phyloP scores from a whole-genome alignment of 495 filamentous ascomycete genomes.

The Penicillium paxilli region DNA sequence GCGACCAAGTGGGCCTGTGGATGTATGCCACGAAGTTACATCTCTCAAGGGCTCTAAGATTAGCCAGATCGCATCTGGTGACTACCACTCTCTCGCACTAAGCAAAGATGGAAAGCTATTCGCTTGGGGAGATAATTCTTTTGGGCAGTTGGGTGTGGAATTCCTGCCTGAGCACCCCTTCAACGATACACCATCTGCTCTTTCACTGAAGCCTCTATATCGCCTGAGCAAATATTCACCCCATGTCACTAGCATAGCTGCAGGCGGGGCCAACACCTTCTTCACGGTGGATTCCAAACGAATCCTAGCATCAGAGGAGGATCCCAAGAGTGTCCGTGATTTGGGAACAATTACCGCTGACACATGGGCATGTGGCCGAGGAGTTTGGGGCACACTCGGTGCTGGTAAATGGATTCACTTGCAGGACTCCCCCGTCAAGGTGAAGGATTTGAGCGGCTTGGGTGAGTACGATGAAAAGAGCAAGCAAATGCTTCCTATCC shows the following conservation, averaged over 20 bases:
- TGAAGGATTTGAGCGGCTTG: conserved; percentile 79
- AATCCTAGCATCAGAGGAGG: conserved; percentile 46
- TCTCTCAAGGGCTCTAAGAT: conserved; percentile 65
- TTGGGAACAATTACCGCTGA: conserved; percentile 64
- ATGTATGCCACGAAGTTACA: conserved; percentile 74
- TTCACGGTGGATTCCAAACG: conserved; percentile 79
- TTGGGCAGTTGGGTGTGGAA: conserved; percentile 82
- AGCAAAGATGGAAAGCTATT: conserved; percentile 77
- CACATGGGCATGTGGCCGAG: conserved; percentile 81
- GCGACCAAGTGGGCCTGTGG: conserved; percentile 74
- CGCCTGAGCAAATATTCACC: conserved; percentile 56
- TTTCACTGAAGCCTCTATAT: conserved; percentile 73
- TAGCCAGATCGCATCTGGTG: conserved; percentile 74
- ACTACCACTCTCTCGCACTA: conserved; percentile 80
- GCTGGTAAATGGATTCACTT: conserved; percentile 90
- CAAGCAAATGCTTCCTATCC: conserved; percentile 71
- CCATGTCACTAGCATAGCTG: conserved; percentile 69
- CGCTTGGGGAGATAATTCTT: conserved; percentile 85
- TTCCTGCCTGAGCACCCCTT: conserved; percentile 57
- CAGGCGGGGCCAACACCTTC: conserved; percentile 83
- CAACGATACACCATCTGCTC: conserved; percentile 65
- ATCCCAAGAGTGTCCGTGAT: conserved; percentile 37
- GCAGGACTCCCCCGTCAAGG: conserved; percentile 73
- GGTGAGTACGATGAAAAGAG: conserved; percentile 80
- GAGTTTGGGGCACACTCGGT: conserved; percentile 79